Evolutionary conservation across 495 filamentous ascomycete species (phyloP), one percentile per base, ranked within the genome.

Genomic region (Xylaria sp.): DNA sequence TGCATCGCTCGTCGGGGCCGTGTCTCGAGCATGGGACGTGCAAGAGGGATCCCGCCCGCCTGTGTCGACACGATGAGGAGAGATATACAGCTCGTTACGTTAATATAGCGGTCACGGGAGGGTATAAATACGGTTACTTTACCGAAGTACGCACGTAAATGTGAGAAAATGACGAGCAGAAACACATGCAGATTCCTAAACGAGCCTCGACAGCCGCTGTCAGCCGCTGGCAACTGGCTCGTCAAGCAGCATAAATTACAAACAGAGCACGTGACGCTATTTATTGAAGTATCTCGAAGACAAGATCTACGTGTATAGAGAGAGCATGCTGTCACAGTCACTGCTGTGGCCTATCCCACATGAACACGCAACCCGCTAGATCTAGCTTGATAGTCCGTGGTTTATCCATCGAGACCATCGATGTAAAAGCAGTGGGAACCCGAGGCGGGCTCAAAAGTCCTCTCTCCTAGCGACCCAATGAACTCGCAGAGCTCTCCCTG

Each of bases 401-500:
- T 37, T 55, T 55, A 53, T 33, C 62, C 43, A 59, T 78, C 72
- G 5, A 76, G 58, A n/a, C 72, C 71, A 44, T 73, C 67, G 11
- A 76, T 5, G 31, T 73, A 75, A 19, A 66, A 59, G 68, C 77
- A 78, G 29, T 77, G 64, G 12, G 37, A 48, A 19, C 55, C 55
- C 21, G 72, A 67, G 0, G 73, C 75, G 1, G 68, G 61, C 41
- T 61, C 75, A 3, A 72, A 43, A 14, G 69, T 72, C 50, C n/a
- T 71, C 24, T 69, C 48, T 14, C 76, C 77, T 31, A 78, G 17
- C 5, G 58, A 26, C 17, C 77, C 77, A 46, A 78, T 68, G 26
- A 78, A 78, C 62, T 78, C 73, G 70, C 77, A 78, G 6, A 72
- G 68, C 65, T 78, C 50, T n/a, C 75, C 77, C 59, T 75, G 46